phyloP scores from a whole-genome alignment of 1,139 yeast genomes.

The Hansenula lynferdii region DNA sequence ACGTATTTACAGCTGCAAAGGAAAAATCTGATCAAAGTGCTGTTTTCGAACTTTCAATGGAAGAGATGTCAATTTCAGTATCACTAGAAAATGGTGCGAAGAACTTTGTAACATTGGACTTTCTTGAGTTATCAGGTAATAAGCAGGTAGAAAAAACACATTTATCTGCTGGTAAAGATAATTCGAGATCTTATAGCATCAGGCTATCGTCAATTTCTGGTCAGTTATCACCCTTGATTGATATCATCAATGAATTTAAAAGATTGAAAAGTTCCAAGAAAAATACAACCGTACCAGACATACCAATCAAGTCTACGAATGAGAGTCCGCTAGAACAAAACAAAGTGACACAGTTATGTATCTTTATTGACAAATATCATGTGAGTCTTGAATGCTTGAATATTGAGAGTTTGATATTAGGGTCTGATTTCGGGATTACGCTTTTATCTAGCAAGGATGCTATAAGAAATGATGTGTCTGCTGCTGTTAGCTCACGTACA shows the following conservation, averaged over 20 bases:
- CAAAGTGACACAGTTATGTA: too few relatives aligned
- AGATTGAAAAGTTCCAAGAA: too few relatives aligned
- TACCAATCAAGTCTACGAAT: too few relatives aligned
- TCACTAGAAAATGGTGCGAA: slow-evolving; percentile 13
- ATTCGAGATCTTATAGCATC: too few relatives aligned
- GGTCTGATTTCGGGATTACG: neutral
- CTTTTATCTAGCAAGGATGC: neutral
- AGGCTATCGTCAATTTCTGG: too few relatives aligned
- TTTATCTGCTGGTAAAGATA: too few relatives aligned
- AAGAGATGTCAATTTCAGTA: slow-evolving; percentile 22
- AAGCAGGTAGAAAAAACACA: too few relatives aligned
- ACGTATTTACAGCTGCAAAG: slow-evolving; percentile 29
- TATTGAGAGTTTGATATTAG: neutral
- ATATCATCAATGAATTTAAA: too few relatives aligned
- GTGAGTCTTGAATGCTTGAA: neutral
- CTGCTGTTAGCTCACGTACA: too few relatives aligned
- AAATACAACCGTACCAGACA: too few relatives aligned
- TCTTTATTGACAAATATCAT: neutral
- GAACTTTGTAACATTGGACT: neutral
- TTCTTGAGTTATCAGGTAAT: slow-evolving; percentile 1
- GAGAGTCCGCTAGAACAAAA: too few relatives aligned
- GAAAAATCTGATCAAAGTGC: neutral
- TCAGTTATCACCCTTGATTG: too few relatives aligned
- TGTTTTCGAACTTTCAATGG: slow-evolving; percentile 10
- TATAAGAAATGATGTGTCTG: neutral